phyloP scores from a whole-genome alignment of 768 basidiomycete species.

The Serendipita indica region DNA sequence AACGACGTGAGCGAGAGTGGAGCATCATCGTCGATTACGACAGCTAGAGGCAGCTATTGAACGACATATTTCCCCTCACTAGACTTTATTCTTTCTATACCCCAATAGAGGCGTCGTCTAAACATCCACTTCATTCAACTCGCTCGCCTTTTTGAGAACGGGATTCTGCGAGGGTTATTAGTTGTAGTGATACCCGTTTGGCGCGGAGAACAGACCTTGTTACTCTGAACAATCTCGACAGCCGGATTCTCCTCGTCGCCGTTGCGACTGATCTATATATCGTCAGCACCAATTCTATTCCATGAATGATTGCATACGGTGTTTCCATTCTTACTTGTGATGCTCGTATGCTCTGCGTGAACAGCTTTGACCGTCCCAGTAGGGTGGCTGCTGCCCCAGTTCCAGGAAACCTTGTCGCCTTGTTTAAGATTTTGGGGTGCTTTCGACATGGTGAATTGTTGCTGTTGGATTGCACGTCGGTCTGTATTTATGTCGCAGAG shows the following conservation, averaged over 20 bases:
- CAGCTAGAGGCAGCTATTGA: not conserved
- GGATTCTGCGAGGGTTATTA: not conserved
- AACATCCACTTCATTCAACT: slow-evolving; percentile 1
- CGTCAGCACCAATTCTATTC: not conserved
- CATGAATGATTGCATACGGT: not conserved
- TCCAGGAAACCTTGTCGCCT: slow-evolving; percentile 7
- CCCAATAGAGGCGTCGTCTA: too few species aligned
- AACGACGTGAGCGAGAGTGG: slow-evolving; percentile 14
- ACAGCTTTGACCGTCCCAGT: not conserved
- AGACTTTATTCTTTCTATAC: too few species aligned
- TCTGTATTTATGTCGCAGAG: not conserved
- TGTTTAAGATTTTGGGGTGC: not conserved
- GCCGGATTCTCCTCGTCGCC: slow-evolving; percentile 3
- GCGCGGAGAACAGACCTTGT: not conserved
- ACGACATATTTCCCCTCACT: too few species aligned
- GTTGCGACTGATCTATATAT: not conserved
- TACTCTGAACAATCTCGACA: not conserved
- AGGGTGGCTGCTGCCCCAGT: not conserved
- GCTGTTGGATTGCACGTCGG: not conserved
- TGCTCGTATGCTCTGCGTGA: not conserved
- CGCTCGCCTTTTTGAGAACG: not conserved
- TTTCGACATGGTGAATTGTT: not conserved
- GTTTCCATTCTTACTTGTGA: slow-evolving; percentile 4
- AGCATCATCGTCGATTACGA: not conserved
- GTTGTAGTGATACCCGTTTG: not conserved